These are phyloP conservation scores for Zychaea mexicana DNA, from an alignment of 371 early-diverging fungal species.

Conservation along the genomic window DNA sequence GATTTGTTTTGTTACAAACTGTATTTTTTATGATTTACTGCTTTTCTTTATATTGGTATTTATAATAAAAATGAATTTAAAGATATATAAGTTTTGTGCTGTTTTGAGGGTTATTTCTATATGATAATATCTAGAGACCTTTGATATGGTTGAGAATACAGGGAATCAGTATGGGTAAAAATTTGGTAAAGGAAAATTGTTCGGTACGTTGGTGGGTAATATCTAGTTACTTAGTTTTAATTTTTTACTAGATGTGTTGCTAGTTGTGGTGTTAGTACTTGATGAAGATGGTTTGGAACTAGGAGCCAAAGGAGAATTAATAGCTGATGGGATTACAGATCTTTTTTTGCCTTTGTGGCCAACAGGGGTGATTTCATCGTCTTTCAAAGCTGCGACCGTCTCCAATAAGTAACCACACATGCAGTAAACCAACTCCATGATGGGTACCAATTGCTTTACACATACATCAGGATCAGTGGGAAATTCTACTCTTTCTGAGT, in stretches of 20 bases:
- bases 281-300: not conserved
- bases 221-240: not conserved
- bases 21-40: too few relatives aligned
- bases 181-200: too few relatives aligned
- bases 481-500: not conserved
- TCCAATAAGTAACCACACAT: not conserved
- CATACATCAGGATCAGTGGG: not conserved
- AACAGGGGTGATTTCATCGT: not conserved
- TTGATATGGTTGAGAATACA: too few relatives aligned
- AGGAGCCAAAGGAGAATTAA: not conserved
- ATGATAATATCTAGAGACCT: too few relatives aligned
- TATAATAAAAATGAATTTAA: too few relatives aligned
- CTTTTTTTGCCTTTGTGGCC: not conserved
- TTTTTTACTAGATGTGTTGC: not conserved
- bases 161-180: too few relatives aligned
- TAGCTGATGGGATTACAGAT: not conserved
- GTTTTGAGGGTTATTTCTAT: too few relatives aligned
- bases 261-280: not conserved
- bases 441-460: not conserved
- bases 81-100: too few relatives aligned
- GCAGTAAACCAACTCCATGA: not conserved
- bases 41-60: too few relatives aligned
- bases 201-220: too few relatives aligned
- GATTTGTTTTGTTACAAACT: too few relatives aligned
- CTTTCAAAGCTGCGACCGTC: not conserved